A percentile compares a stretch with the other conserved stretches of the same genome.
These are phyloP conservation scores for Cercospora sp. DNA, from an alignment of 2,329 filamentous ascomycete genomes.

Conservation along the genomic window DNA sequence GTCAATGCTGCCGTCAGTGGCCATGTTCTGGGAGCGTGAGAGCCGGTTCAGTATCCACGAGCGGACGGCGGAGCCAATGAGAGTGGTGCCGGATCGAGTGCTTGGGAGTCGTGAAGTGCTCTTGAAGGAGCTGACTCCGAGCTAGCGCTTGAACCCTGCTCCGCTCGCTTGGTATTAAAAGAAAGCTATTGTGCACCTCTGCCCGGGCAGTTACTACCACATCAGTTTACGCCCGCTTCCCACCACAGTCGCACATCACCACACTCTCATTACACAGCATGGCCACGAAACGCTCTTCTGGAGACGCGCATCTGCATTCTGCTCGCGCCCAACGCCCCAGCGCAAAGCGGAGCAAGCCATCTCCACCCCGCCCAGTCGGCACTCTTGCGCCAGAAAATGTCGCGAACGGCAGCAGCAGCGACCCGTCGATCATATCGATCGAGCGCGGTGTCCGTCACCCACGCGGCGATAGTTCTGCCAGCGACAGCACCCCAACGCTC, in stretches of 20 bases:
- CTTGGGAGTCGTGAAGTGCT: not conserved
- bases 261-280: constrained; percentile 1
- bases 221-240: not conserved
- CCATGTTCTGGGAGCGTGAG: not conserved
- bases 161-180: not conserved
- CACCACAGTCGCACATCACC: not conserved
- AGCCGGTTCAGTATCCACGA: not conserved
- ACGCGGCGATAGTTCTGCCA: not conserved
- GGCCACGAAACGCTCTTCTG: constrained; percentile 11
- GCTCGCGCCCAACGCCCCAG: not conserved
- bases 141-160: not conserved
- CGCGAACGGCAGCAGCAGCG: not conserved
- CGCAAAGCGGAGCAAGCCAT: constrained; percentile 9
- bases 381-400: not conserved
- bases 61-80: not conserved
- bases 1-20: not conserved
- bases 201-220: not conserved
- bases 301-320: not conserved
- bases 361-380: not conserved
- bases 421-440: not conserved
- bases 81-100: not conserved
- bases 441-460: not conserved
- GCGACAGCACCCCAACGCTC: constrained; percentile 4
- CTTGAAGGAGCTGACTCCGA: not conserved
- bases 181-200: not conserved